phyloP scores from a whole-genome alignment of 2,329 filamentous ascomycete genomes.

The Penicillium italicum region DNA sequence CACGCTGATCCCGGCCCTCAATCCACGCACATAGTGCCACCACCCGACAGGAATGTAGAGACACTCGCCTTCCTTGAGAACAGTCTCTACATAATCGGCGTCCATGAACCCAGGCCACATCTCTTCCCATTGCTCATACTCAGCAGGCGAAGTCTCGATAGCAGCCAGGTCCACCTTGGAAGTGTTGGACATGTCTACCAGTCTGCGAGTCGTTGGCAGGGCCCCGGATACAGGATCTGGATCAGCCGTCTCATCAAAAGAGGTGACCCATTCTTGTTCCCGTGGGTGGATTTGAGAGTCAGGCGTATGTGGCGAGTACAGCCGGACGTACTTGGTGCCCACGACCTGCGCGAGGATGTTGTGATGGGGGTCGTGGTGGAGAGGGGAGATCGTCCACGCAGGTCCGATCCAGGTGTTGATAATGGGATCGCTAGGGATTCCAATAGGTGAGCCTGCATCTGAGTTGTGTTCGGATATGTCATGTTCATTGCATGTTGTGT shows the following conservation, averaged over 20 bases:
- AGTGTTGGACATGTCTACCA: constrained; percentile 88
- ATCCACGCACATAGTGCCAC: constrained; percentile 94
- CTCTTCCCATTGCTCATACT: constrained; percentile 42
- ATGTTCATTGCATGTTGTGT: background rate
- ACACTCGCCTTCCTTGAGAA: constrained; percentile 76
- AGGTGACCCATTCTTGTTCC: constrained; percentile 36
- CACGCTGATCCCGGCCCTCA: constrained; percentile 86
- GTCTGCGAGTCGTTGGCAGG: constrained; percentile 12
- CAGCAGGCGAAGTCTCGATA: constrained; percentile 53
- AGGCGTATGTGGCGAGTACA: constrained; percentile 70
- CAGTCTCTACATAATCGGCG: constrained; percentile 67
- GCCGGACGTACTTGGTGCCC: constrained; percentile 83
- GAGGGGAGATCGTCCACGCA: constrained; percentile 77
- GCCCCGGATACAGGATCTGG: constrained; percentile 1
- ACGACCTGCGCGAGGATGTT: constrained; percentile 89
- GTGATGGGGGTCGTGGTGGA: constrained; percentile 92
- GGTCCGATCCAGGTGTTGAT: constrained; percentile 95
- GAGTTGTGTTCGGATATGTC: constrained; percentile 4
- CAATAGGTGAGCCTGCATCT: constrained; percentile 12
- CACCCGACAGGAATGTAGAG: constrained; percentile 89
- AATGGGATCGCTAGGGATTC: constrained; percentile 52
- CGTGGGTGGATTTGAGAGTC: constrained; percentile 40
- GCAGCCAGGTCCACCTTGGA: constrained; percentile 72
- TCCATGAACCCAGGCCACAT: constrained; percentile 55
- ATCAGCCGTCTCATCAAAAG: constrained; percentile 5